Evolutionary conservation across 148 eudicot species (phyloP), one percentile per base, ranked within the genome.

Genomic region (Rhododendron kiyosumense): DNA sequence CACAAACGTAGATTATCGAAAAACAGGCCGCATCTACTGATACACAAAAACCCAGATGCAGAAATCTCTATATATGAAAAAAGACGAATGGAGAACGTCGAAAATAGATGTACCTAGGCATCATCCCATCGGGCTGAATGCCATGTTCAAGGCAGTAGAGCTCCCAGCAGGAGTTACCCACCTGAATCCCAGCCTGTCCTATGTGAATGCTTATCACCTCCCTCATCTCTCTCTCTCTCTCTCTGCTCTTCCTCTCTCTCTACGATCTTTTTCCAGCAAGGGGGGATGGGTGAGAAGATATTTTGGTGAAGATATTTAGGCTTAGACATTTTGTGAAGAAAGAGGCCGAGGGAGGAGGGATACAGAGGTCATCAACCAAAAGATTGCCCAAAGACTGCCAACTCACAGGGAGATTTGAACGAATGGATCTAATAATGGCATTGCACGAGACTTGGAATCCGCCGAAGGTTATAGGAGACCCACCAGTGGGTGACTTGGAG

Each of bases 111-210:
- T 79, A 92, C 93, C 93, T 92, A 28, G 93, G 91, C 93, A 92
- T 92, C 79, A 79, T 87, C 43, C 93, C 93, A 88, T 92, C 92
- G n/a, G 88, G 92, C 26, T 90, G 93, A 89, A 92, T 92, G 26
- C 89, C 93, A 92, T 91, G 93, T 79, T 91, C 93, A 28, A 91
- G 93, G 82, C 93, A 91, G 65, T 89, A 91, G 49, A 91, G 92
- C 79, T 92, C 93, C 93, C 93, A 92, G 85, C 93, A 92, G 43
- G 93, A 86, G 90, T 92, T 92, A 18, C 93, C 93, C 78, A 92
- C 93, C 85, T 92, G 93, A 89, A 92, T 92, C 61, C 93, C 93
- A 52, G 93, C 93, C 85, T 92, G 93, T 75, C 93, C 93, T 38
- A 92, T 90, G 79, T 92, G 93, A 59, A 92, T 82, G 61, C 92